Conservation (phyloP, 1,139 yeast species). For the Suhomyces choctaworum region DNA sequence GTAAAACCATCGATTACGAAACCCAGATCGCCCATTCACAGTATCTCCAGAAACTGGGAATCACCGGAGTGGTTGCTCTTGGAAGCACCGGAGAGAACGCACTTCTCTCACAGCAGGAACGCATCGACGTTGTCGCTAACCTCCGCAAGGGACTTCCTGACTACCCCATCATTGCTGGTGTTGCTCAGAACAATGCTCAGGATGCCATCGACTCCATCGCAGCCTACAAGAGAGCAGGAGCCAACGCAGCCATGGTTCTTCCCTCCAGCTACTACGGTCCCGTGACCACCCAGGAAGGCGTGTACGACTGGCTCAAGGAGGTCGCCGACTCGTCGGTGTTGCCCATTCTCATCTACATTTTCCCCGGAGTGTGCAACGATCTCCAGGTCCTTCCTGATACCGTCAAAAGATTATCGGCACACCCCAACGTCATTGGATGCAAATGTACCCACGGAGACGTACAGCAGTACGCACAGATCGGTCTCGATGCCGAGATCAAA, state of each 20-base stretch:
- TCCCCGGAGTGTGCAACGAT: conserved; percentile 49
- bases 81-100: conserved; percentile 51
- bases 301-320: conserved; percentile 42
- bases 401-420: conserved; percentile 32
- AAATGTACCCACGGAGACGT: conserved; percentile 40
- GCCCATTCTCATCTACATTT: conserved; percentile 51
- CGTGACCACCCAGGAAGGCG: conserved; percentile 40
- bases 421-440: conserved; percentile 49
- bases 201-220: conserved; percentile 41
- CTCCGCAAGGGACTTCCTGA: conserved; percentile 39
- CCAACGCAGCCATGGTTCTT: conserved; percentile 44
- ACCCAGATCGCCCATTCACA: conserved; percentile 39
- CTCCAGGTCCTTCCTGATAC: conserved; percentile 32
- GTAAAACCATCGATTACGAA: conserved; percentile 30
- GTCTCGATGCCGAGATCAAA: conserved; percentile 10
- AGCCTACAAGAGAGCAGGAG: conserved; percentile 42
- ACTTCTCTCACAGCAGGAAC: conserved; percentile 45
- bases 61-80: conserved; percentile 34
- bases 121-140: conserved; percentile 31
- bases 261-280: conserved; percentile 50
- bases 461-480: conserved; percentile 14
- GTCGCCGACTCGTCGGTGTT: conserved; percentile 46
- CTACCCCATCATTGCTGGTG: conserved; percentile 46
- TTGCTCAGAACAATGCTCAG: conserved; percentile 40
- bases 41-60: conserved; percentile 30